Evolutionary conservation across 306 rosid genomes (phyloP).

Genomic region (Citrullus amarus): DNA sequence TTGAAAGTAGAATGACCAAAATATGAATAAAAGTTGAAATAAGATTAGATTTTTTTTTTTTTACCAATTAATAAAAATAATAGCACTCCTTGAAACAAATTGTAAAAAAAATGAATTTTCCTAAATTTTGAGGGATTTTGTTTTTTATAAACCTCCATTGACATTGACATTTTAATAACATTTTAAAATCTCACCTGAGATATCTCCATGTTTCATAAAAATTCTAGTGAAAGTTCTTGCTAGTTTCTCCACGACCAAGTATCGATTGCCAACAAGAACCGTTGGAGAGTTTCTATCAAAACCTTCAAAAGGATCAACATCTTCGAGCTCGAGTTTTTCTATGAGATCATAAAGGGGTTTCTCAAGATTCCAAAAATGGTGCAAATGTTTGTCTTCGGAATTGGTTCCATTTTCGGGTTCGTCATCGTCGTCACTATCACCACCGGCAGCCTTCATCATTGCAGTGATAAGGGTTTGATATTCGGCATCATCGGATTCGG

Average conservation of each 20-base stretch:
- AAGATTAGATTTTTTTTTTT: too few relatives aligned
- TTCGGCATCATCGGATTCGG: not conserved
- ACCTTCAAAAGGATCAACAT: not conserved
- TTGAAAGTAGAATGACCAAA: too few relatives aligned
- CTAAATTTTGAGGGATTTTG: too few relatives aligned
- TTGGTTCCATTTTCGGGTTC: not conserved
- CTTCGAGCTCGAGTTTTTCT: not conserved
- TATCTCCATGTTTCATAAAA: not conserved
- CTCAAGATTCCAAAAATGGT: not conserved
- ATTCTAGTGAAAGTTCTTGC: not conserved
- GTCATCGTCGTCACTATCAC: not conserved
- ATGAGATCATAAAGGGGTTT: not conserved
- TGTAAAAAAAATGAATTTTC: not conserved
- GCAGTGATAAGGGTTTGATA: not conserved
- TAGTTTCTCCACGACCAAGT: not conserved
- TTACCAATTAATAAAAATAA: too few relatives aligned
- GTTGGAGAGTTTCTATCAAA: not conserved
- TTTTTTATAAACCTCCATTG: not conserved
- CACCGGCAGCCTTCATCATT: not conserved
- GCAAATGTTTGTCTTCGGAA: not conserved
- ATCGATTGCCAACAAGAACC: not conserved
- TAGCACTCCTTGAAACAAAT: too few relatives aligned
- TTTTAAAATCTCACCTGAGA: not conserved
- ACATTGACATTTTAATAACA: not conserved
- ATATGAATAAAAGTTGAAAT: too few relatives aligned